These are phyloP conservation scores for Lactuca sativa DNA, from an alignment of 129 eudicot species.

Conservation along the genomic window DNA sequence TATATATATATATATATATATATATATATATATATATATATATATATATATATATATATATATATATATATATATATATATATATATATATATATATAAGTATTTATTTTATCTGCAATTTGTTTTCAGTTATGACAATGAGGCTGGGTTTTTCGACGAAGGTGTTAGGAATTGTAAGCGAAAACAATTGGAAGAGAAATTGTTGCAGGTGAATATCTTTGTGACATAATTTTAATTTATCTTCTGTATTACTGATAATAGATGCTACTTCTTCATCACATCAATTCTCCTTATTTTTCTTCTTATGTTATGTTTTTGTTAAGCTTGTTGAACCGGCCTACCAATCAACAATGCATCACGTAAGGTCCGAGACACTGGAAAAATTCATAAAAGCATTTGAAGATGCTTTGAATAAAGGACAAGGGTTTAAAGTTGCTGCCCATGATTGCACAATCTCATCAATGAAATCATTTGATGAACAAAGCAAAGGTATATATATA, in stretches of 20 bases:
- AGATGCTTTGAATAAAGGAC: constrained; percentile 69
- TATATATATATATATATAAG: too few relatives aligned
- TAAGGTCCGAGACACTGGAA: constrained; percentile 68
- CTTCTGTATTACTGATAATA: neutral
- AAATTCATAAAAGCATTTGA: constrained; percentile 73
- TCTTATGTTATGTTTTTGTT: constrained; percentile 5
- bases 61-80: too few relatives aligned
- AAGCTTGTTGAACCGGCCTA: constrained; percentile 78
- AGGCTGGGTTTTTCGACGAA: constrained; percentile 89
- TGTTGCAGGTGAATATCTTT: constrained; percentile 62
- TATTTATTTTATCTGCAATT: neutral
- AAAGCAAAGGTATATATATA: constrained; percentile 57
- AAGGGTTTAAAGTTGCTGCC: constrained; percentile 77
- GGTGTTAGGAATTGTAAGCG: constrained; percentile 83
- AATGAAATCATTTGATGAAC: constrained; percentile 60
- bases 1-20: neutral
- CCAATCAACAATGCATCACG: constrained; percentile 70
- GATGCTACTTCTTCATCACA: too few relatives aligned
- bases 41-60: too few relatives aligned
- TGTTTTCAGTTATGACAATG: constrained; percentile 67
- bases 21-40: too few relatives aligned
- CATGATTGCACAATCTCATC: constrained; percentile 48
- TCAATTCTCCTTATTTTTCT: constrained; percentile 7
- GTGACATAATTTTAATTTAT: neutral
- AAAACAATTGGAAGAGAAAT: constrained; percentile 82